Base-by-base conservation (phyloP, 371 early-diverging fungal species). In the Lichtheimia ornata region DNA sequence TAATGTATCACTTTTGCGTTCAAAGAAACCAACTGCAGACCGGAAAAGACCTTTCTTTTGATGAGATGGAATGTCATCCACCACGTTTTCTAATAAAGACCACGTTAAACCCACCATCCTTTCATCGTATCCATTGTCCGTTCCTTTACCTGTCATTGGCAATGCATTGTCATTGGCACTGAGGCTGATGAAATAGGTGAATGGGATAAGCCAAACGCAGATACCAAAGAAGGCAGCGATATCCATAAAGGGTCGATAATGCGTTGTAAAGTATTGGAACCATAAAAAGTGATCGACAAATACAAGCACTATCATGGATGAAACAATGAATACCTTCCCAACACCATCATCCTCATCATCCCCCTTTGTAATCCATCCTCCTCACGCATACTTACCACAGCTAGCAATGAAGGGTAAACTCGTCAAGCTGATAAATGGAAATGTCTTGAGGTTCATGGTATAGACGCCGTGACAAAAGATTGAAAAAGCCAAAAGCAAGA, bases 201-300 rank as follows among this genome's bases (percentile, higher is more conserved):
- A 92, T 5, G 95, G 95, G 2, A 95, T 80, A 43, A 93, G 61
- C 95, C 95, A 95, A 9, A 95, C 91, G 56, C 88, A 88, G 30
- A 94, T 71, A 2, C 90, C 92, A 72, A 95, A 95, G 77, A 95
- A 94, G 12, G 89, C 82, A n/a, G 90, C 90, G 49, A 92, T 89
- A 55, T 91, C 91, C 74, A 79, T 68, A 64, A 93, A 91, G 11
- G 85, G 77, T 62, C 82, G 80, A 58, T 87, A 85, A 56, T 85
- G 83, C 0, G 67, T 66, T 4, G 89, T 77, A 69, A 95, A 95
- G 71, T 88, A 92, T 59, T 81, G 81, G 72, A 94, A 95, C 95
- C 95, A 95, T 49, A 89, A 66, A 62, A 92, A 92, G 66, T 95
- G 95, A 71, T 95, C 86, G 5, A 67, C 75, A 56, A 95, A 68